Evolutionary conservation across 225 moss, liverwort and hornwort species (phyloP), one percentile per base, ranked within the genome.

Genomic region (Anthoceros angustus): DNA sequence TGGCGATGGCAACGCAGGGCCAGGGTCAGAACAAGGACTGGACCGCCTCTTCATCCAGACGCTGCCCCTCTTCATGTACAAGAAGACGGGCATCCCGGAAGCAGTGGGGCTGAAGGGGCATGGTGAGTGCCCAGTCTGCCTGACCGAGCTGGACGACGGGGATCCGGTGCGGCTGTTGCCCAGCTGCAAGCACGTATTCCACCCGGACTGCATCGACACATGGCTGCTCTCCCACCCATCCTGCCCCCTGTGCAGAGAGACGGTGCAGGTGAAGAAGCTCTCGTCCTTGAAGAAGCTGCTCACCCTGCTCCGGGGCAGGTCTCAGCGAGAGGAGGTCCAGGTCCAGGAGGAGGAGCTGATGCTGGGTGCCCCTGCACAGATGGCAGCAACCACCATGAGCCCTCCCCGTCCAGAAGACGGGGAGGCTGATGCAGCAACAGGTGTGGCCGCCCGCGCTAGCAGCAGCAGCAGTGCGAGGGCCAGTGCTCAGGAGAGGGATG

Each of bases 121-220:
- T 25, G 80, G 66, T 63, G 91, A 91, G 12, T 91, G 91, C 74
- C 85, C 87, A 18, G 86, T 91, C 40, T 91, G 91, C 62, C 46
- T 91, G 69, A 84, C 80, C 72, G 76, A 83, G 39, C 87, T 87
- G 43, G 73, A 72, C 43, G 40, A 66, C 15, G 83, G 77, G 5
- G 91, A 91, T 65, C 74, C 80, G 67, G 67, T 91, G 55, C 74
- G 91, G 23, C 42, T 87, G 41, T 74, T 91, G 9, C 91, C 91
- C 3, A 78, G 67, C 48, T 91, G 91, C 73, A 84, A 80, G 9
- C 91, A 91, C 67, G 83, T 86, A n/a, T 91, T 91, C 66, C 91
- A 91, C 45, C 71, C 80, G 2, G 63, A 26, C 6, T 91, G 91
- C 67, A 81, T 91, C 66, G 91, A 91, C 55, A 80, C 74, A 4